Percentiles rank a stretch among this genome's conserved stretches.
phyloP scores from a whole-genome alignment of 176 grass and related monocot genomes.

The Bothriochloa decipiens region DNA sequence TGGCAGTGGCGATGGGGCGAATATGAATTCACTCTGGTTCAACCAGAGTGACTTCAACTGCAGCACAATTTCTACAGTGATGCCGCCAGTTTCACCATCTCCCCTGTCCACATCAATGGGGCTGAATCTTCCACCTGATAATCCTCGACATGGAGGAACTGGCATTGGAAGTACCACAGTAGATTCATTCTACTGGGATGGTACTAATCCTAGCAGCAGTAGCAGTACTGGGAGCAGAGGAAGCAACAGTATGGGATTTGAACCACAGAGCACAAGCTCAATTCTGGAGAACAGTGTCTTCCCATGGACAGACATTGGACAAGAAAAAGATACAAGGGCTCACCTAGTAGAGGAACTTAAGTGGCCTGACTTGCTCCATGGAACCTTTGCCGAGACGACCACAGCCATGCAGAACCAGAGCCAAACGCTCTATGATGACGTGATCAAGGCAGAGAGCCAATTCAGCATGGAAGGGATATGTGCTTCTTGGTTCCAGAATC shows the following conservation, averaged over 20 bases:
- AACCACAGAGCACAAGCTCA: conserved; percentile 59
- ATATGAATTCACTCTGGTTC: conserved; percentile 61
- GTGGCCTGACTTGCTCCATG: conserved; percentile 77
- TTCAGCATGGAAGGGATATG: conserved; percentile 61
- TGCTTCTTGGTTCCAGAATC: conserved; percentile 61
- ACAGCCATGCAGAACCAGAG: conserved; percentile 53
- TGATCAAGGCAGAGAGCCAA: conserved; percentile 60
- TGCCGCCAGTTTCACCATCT: conserved; percentile 59
- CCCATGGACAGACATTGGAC: conserved; percentile 61
- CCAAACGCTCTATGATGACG: conserved; percentile 59
- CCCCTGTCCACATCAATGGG: conserved; percentile 56
- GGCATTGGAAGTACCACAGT: conserved; percentile 34
- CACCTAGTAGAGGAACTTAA: conserved; percentile 74
- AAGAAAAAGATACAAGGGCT: conserved; percentile 49
- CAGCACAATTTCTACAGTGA: conserved; percentile 59
- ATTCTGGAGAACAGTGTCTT: conserved; percentile 62
- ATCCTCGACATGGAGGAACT: conserved; percentile 44
- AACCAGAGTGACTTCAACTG: conserved; percentile 65
- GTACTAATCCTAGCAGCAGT: conserved; percentile 63
- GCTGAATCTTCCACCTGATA: conserved; percentile 52
- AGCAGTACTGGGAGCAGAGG: conserved; percentile 62
- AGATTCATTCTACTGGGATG: conserved; percentile 61
- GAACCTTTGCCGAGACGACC: conserved; percentile 50
- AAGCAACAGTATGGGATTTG: conserved; percentile 56
- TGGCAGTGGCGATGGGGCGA: conserved; percentile 41